A percentile compares a stretch with the other conserved stretches of the same genome.
Evolutionary conservation across 768 basidiomycete genomes (phyloP).

Genomic region (Phlebiopsis flavidoalba): DNA sequence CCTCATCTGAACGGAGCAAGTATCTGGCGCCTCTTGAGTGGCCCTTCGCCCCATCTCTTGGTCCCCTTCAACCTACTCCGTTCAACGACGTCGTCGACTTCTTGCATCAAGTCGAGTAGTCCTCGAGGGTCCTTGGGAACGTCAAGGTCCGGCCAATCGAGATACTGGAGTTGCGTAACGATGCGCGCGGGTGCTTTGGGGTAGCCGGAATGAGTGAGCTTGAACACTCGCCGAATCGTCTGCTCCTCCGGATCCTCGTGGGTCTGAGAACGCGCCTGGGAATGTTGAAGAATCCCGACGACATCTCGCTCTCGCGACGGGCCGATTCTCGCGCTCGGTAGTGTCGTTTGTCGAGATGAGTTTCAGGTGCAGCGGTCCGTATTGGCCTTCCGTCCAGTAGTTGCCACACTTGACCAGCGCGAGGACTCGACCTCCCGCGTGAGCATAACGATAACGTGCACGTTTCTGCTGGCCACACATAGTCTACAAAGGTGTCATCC

Average conservation of each 20-base stretch:
- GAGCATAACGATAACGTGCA: constrained; percentile 95
- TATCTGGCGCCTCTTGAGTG: constrained; percentile 6
- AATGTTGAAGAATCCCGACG: constrained; percentile 31
- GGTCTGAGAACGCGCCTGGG: constrained; percentile 28
- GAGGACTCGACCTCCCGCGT: constrained; percentile 88
- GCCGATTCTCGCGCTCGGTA: constrained; percentile 27
- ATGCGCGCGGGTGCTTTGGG: constrained; percentile 56
- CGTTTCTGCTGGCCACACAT: constrained; percentile 92
- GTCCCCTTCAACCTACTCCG: constrained; percentile 16
- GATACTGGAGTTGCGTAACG: constrained; percentile 85
- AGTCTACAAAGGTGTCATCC: constrained; percentile 40
- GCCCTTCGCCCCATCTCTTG: constrained; percentile 21
- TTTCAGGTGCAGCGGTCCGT: constrained; percentile 67
- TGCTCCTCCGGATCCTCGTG: constrained; percentile 4
- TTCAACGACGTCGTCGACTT: constrained; percentile 45
- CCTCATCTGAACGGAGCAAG: neutral
- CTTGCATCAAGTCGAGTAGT: constrained; percentile 66
- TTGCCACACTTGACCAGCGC: constrained; percentile 85
- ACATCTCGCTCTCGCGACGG: constrained; percentile 20
- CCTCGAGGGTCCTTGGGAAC: constrained; percentile 82
- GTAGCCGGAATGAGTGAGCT: constrained; percentile 57
- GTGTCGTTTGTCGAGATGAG: constrained; percentile 43
- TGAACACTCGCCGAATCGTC: constrained; percentile 59
- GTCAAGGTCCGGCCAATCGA: constrained; percentile 96
- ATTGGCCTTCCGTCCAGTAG: constrained; percentile 74